Percentiles rank a stretch among this genome's conserved stretches.
Conservation (phyloP, 768 basidiomycete genomes). For the Russula griseocarnosa region DNA sequence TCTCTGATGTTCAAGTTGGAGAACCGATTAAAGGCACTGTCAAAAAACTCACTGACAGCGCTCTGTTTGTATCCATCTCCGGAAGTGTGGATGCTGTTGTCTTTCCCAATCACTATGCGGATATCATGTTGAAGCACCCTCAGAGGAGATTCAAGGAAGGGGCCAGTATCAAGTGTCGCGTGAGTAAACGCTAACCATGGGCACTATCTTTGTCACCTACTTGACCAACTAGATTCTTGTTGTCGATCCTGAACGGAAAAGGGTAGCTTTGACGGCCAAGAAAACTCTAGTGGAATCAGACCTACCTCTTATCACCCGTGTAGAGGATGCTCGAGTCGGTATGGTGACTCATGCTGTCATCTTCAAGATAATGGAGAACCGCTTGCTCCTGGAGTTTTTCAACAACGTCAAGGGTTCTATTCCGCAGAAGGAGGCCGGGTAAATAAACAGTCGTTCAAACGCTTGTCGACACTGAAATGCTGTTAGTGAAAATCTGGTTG, state of each 20-base stretch:
- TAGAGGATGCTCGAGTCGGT: conserved; percentile 68
- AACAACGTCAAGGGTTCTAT: conserved; percentile 83
- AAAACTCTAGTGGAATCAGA: conserved; percentile 82
- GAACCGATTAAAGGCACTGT: conserved; percentile 84
- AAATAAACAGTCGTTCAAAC: conserved; percentile 28
- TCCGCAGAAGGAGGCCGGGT: conserved; percentile 80
- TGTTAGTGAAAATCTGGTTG: conserved; percentile 59
- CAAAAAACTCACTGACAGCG: conserved; percentile 75
- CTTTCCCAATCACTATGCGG: conserved; percentile 94
- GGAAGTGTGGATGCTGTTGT: conserved; percentile 89
- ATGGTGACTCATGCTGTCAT: conserved; percentile 76
- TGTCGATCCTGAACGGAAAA: conserved; percentile 75
- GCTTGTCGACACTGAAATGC: conserved; percentile 4
- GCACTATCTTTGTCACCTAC: conserved; percentile 6
- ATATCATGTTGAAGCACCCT: conserved; percentile 91
- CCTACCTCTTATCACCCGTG: conserved; percentile 59
- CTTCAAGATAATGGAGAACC: conserved; percentile 75
- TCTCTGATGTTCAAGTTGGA: conserved; percentile 78
- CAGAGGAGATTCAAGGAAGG: conserved; percentile 86
- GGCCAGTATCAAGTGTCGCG: conserved; percentile 77
- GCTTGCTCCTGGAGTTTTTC: conserved; percentile 84
- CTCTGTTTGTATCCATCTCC: conserved; percentile 79
- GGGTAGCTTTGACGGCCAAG: conserved; percentile 86
- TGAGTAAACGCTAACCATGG: conserved; percentile 38
- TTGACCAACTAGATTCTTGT: conserved; percentile 58